These are phyloP conservation scores for Cetraspora pellucida DNA, from an alignment of 192 early-diverging fungal genomes.

Conservation along the genomic window DNA sequence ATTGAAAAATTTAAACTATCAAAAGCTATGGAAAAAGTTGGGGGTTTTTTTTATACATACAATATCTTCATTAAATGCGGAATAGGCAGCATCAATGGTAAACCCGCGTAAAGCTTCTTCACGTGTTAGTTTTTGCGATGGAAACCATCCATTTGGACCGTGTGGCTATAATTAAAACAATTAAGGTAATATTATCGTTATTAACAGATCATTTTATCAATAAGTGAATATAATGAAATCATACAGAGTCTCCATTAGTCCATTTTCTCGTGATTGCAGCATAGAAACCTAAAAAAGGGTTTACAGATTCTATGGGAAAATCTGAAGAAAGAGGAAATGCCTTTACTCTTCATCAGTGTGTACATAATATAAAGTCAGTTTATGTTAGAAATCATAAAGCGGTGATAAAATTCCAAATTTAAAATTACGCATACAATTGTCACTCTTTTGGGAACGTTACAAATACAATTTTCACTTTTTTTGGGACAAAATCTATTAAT, in stretches of 20 bases:
- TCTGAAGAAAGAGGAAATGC: constrained; percentile 54
- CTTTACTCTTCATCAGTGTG: constrained; percentile 29
- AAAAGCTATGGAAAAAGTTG: background rate
- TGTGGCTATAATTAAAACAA: constrained; percentile 45
- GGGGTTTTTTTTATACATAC: constrained; percentile 28
- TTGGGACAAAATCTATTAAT: background rate
- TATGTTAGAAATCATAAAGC: no score
- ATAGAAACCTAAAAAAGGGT: constrained; percentile 59
- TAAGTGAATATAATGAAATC: constrained; percentile 9
- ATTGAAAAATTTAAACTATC: background rate
- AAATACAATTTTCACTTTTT: background rate
- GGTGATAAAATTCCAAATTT: no score
- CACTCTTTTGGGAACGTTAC: background rate
- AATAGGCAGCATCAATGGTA: constrained; percentile 58
- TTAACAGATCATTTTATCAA: background rate
- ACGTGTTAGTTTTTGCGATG: constrained; percentile 42
- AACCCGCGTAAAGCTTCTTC: constrained; percentile 56
- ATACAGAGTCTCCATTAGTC: constrained; percentile 47
- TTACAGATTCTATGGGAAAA: constrained; percentile 56
- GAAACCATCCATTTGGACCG: constrained; percentile 50
- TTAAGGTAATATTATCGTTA: no score
- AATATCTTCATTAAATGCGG: constrained; percentile 47
- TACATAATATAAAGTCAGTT: background rate
- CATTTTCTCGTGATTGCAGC: constrained; percentile 56
- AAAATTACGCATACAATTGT: no score